A percentile compares a stretch with the other conserved stretches of the same genome.
Evolutionary conservation across 2,329 filamentous ascomycete species (phyloP).

Genomic region (Elsinoe ampelina): DNA sequence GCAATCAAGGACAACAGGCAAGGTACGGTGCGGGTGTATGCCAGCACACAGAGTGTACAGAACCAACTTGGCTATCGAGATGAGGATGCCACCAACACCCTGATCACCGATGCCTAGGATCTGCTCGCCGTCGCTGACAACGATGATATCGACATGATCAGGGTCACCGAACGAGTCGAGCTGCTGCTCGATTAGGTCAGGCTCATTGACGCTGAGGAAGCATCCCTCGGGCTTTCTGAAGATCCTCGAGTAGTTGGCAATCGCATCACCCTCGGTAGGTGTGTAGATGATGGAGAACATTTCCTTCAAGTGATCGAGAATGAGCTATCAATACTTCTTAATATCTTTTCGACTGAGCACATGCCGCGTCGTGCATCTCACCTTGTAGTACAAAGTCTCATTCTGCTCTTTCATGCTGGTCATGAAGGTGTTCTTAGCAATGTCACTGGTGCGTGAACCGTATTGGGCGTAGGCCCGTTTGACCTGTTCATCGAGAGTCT

Average conservation of each 20-base stretch:
- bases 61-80: constrained; percentile 73
- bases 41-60: constrained; percentile 81
- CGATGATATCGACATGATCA: constrained; percentile 80
- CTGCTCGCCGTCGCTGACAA: constrained; percentile 63
- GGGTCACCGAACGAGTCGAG: constrained; percentile 58
- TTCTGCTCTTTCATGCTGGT: constrained; percentile 80
- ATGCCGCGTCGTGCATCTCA: constrained; percentile 23
- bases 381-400: constrained; percentile 69
- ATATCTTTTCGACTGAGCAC: neutral
- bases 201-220: constrained; percentile 65
- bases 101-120: constrained; percentile 87
- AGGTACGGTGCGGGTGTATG: constrained; percentile 65
- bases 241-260: constrained; percentile 69
- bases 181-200: constrained; percentile 55
- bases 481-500: constrained; percentile 68
- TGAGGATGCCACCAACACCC: constrained; percentile 74
- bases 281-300: constrained; percentile 92
- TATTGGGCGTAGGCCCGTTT: constrained; percentile 76
- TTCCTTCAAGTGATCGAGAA: constrained; percentile 69
- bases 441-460: constrained; percentile 47
- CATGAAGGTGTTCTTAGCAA: constrained; percentile 83
- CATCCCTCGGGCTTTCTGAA: constrained; percentile 74
- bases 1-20: constrained; percentile 77
- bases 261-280: constrained; percentile 81
- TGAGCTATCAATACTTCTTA: constrained; percentile 40